Conservation (phyloP, 2,329 filamentous ascomycete species). For the Onygenales sp. region DNA sequence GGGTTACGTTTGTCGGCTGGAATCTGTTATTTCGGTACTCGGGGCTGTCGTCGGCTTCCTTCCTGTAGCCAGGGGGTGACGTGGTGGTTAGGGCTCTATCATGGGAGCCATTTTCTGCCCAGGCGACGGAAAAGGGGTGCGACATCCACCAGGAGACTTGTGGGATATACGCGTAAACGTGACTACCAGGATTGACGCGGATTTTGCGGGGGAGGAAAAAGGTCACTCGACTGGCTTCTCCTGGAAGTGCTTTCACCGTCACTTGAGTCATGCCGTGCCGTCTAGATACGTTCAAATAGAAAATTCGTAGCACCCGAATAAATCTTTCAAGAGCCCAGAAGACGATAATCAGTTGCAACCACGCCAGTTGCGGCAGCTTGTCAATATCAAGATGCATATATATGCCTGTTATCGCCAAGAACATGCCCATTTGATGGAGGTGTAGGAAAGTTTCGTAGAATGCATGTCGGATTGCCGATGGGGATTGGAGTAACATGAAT, state of each 20-base stretch:
- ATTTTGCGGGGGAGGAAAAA: slow-evolving; percentile 49
- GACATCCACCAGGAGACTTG: slow-evolving; percentile 38
- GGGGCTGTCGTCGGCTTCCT: slow-evolving; percentile 12
- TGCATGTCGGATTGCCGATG: slow-evolving; percentile 35
- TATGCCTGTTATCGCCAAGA: slow-evolving; percentile 35
- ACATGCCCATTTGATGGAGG: slow-evolving; percentile 36
- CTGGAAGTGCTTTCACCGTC: slow-evolving; percentile 49
- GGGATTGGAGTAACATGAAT: slow-evolving; percentile 34
- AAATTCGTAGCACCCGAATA: slow-evolving; percentile 39
- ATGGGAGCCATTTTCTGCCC: slow-evolving; percentile 29
- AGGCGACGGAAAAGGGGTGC: slow-evolving; percentile 40
- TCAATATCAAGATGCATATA: slow-evolving; percentile 36
- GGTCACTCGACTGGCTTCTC: slow-evolving; percentile 52
- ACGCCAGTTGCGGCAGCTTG: slow-evolving; percentile 32
- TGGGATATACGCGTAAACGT: slow-evolving; percentile 54
- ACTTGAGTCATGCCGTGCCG: slow-evolving; percentile 41
- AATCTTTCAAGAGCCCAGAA: slow-evolving; percentile 36
- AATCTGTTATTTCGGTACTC: slow-evolving; percentile 9
- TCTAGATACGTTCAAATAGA: slow-evolving; percentile 46
- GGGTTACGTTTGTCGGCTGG: slow-evolving; percentile 37
- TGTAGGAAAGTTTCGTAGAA: slow-evolving; percentile 41
- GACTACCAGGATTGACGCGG: slow-evolving; percentile 45
- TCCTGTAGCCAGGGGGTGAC: background rate
- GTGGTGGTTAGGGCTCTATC: slow-evolving; percentile 10
- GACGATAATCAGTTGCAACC: slow-evolving; percentile 25